Evolutionary conservation across 768 basidiomycete genomes (phyloP).

Genomic region (Amanita brunnescens): DNA sequence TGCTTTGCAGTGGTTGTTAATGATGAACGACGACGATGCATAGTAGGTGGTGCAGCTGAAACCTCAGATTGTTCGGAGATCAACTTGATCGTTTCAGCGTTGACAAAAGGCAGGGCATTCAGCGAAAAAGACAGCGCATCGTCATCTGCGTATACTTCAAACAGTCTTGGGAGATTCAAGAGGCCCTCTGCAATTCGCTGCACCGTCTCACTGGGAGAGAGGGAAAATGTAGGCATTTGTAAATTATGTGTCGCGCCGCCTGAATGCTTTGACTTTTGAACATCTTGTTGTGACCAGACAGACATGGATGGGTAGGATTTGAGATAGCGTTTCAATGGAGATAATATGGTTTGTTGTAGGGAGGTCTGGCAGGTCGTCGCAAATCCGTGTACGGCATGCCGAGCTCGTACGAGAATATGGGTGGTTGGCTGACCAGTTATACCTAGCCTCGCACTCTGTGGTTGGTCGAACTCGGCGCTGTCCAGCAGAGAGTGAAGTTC

Average conservation of each 20-base stretch:
- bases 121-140: conserved; percentile 86
- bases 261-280: conserved; percentile 37
- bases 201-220: conserved; percentile 83
- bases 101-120: conserved; percentile 68
- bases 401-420: conserved; percentile 45
- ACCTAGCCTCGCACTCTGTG: conserved; percentile 16
- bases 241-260: conserved; percentile 41
- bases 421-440: conserved; percentile 19
- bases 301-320: conserved; percentile 58
- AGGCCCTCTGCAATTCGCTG: conserved; percentile 91
- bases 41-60: conserved; percentile 17
- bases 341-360: conserved; percentile 76
- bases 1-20: conserved; percentile 24
- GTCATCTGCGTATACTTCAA: conserved; percentile 91
- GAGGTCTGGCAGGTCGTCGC: conserved; percentile 68
- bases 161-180: conserved; percentile 84
- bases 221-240: conserved; percentile 83
- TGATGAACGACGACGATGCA: conserved; percentile 35
- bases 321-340: conserved; percentile 72
- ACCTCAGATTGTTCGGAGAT: conserved; percentile 34
- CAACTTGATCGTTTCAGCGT: conserved; percentile 42
- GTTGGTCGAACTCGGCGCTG: conserved; percentile 35
- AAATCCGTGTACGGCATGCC: conserved; percentile 49
- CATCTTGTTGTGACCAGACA: conserved; percentile 52
- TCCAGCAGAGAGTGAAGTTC: conserved; percentile 62